Evolutionary conservation across 1,139 yeast genomes (phyloP).

Genomic region (Debaryomyces sp.): DNA sequence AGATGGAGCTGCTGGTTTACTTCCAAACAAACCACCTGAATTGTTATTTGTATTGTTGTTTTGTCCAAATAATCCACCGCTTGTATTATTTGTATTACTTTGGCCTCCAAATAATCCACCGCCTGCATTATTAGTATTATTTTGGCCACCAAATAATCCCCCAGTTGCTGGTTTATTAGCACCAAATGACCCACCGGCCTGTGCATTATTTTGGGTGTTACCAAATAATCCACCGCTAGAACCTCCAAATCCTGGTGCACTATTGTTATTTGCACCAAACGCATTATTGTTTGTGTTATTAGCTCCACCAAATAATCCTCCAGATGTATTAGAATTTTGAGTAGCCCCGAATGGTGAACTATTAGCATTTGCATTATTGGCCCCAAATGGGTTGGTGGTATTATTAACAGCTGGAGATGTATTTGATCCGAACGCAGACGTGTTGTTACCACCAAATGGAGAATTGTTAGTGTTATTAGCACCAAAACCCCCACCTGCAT

Average conservation of each 20-base stretch:
- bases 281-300: constrained; percentile 10
- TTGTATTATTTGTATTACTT: constrained; percentile 2
- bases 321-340: constrained; percentile 12
- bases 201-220: constrained; percentile 1
- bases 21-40: constrained; percentile 28
- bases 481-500: constrained; percentile 19
- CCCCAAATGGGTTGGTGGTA: constrained; percentile 25
- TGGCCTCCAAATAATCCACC: constrained; percentile 27
- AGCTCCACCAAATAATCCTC: constrained; percentile 15
- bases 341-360: constrained; percentile 22
- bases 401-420: constrained; percentile 1
- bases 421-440: constrained; percentile 26
- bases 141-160: constrained; percentile 1
- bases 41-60: constrained; percentile 13
- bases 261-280: constrained; percentile 13
- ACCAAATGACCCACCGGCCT: constrained; percentile 13
- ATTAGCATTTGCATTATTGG: constrained; percentile 12
- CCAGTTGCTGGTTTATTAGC: constrained; percentile 9
- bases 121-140: constrained; percentile 3
- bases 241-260: constrained; percentile 18
- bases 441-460: constrained; percentile 8
- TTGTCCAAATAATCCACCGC: constrained; percentile 8
- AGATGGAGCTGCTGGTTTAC: constrained; percentile 21
- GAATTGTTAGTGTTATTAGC: constrained; percentile 11
- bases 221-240: constrained; percentile 19